Evolutionary conservation across 805 yeast genomes (phyloP), one percentile per base, ranked within the genome.

Genomic region (Saturnispora bothae): DNA sequence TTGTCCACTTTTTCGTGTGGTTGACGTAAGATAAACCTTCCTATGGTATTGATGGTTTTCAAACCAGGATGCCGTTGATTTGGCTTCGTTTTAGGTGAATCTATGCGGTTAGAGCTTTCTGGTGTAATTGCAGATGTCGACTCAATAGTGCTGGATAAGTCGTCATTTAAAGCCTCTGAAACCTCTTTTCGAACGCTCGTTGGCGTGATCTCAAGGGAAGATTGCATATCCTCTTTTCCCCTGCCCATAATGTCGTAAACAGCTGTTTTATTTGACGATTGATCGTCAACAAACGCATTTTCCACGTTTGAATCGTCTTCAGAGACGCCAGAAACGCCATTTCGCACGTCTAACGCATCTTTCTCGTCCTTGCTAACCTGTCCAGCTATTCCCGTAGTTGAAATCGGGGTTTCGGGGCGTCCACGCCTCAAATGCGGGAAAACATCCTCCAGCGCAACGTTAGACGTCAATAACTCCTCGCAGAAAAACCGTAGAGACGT

Each of bases 21-120:
- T 19, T 37, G 31, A 3, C 33, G 33, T 23, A 33, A 25, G 20
- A 38, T 33, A 15, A 38, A 38, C 8, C 38, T 18, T 8, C 40
- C 35, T 25, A 37, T 25, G 12, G 40, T 26, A 4, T 34, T 30
- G 23, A 36, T 22, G 9, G 39, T 23, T 30, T 31, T 36, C 5
- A 36, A 19, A 3, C 39, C 39, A 12, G 33, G 29, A 18, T 29
- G 39, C 13, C 29, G 10, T 10, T 36, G 39, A n/a, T 31, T 36
- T 4, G 32, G 30, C 23, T 25, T 22, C 20, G 27, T 28, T 7
- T 21, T 21, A 19, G 31, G 31, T 15, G 3, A 17, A 13, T 5
- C 4, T 28, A n/a, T 28, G 12, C 31, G 16, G 7, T 9, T 28
- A 8, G 14, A 28, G 10, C 19, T 19, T n/a, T 31, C 31, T n/a